Evolutionary conservation across 2,329 filamentous ascomycete species (phyloP).

Genomic region (Aspergillus eucalypticola): DNA sequence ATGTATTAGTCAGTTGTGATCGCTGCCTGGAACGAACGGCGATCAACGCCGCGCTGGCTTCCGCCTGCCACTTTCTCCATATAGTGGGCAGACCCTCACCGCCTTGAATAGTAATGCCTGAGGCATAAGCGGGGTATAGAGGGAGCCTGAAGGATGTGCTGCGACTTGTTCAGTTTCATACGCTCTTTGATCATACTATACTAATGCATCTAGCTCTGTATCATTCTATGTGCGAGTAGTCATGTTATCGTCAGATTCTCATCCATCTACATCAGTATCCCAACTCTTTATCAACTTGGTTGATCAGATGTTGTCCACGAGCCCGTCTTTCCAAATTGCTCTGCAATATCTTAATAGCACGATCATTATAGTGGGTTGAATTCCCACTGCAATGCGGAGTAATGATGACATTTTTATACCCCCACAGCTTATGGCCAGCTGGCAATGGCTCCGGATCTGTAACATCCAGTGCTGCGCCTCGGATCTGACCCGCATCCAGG

Average conservation of each 20-base stretch:
- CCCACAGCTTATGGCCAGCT: not conserved
- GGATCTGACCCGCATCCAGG: not conserved
- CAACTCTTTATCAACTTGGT: not conserved
- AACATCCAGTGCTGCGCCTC: conserved; percentile 4
- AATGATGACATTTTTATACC: conserved; percentile 7
- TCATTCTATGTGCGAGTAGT: no score
- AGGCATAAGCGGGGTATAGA: no score
- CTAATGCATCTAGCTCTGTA: no score
- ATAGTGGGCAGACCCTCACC: no score
- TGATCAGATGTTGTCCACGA: not conserved
- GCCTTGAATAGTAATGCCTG: no score
- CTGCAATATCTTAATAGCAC: not conserved
- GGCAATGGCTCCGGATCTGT: conserved; percentile 2
- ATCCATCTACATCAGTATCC: conserved; percentile 1
- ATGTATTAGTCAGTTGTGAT: no score
- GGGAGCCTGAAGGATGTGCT: no score
- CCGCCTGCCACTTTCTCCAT: no score
- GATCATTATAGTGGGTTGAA: conserved; percentile 3
- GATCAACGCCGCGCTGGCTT: no score
- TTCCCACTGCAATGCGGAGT: conserved; percentile 7
- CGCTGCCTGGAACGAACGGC: no score
- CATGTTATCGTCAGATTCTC: not conserved
- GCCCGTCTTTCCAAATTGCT: not conserved
- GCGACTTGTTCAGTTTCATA: no score
- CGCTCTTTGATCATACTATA: no score